Evolutionary conservation across 2,329 filamentous ascomycete species (phyloP), one percentile per base, ranked within the genome.

Genomic region (Fusarium globosum): DNA sequence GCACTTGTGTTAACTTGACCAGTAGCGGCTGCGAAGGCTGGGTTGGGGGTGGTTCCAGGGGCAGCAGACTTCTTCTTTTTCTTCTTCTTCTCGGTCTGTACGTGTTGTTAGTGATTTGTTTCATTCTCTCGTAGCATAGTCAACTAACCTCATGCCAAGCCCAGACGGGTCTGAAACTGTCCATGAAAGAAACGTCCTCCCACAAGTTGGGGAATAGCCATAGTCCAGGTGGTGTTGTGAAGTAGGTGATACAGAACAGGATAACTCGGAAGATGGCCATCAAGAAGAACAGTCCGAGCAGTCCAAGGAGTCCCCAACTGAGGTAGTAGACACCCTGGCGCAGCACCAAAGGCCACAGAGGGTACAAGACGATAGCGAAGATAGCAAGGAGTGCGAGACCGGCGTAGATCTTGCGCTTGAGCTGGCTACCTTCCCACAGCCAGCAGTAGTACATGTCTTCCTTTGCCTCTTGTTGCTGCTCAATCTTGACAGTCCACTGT

Each of bases 141-240:
- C 9, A 55, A 83, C 89, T 83, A 81, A 97, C 94, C 90, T 97
- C 95, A 82, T 99, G 96, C 96, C 96, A 99, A 68, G 94, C 96
- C 96, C 96, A 99, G 11, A 97, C 85, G 26, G 96, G 96, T 80
- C 92, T 92, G 88, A 99, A 99, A 79, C 94, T 97, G 81, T 99
- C 96, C 83, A 99, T 93, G 85, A 99, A 98, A 13, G 96, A 97
- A 35, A 99, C 96, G 81, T 99, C 96, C 82, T 99, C 96, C 86
- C 98, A 99, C 26, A 99, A 86, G 81, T 99, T 99, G 55, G 96
- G 96, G 85, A 96, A 99, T 49, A 99, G 88, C 96, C 96, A 99
- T n/a, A 99, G 87, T 78, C 96, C 96, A 6, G 96, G 96, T 7
- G 95, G 86, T 2, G 90, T 87, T 21, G 88, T 87, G 80, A 98